phyloP scores from a whole-genome alignment of 306 rosid species.

The Lagenaria siceraria region DNA sequence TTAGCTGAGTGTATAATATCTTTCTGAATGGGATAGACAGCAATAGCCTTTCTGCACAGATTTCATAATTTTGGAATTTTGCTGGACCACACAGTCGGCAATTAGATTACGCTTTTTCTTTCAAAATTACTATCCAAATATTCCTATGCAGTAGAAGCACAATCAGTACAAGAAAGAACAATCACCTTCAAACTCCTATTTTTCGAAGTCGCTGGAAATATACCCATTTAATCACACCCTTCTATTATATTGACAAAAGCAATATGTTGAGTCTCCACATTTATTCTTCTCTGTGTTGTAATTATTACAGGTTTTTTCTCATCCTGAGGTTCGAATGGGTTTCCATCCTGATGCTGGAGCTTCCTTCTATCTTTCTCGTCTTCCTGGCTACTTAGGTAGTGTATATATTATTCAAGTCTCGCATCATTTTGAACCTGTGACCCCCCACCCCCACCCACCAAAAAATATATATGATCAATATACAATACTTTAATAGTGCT shows the following conservation, averaged over 20 bases:
- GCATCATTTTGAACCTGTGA: neutral
- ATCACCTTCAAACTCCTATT: neutral
- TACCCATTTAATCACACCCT: neutral
- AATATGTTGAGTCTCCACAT: neutral
- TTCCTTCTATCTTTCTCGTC: slow-evolving; percentile 78
- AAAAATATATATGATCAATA: neutral
- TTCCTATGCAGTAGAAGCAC: neutral
- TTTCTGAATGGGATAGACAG: neutral
- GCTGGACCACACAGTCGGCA: neutral
- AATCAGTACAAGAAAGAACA: neutral
- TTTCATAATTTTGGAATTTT: neutral
- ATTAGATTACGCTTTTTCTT: neutral
- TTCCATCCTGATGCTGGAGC: slow-evolving; percentile 99
- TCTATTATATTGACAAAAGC: neutral
- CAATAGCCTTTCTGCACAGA: neutral
- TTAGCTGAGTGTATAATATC: neutral
- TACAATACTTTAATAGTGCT: neutral
- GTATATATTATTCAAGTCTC: slow-evolving; percentile 2
- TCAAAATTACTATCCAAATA: neutral
- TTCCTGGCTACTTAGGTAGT: slow-evolving; percentile 89
- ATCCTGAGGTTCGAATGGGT: slow-evolving; percentile 91
- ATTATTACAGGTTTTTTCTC: slow-evolving; percentile 48
- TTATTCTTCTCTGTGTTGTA: neutral
- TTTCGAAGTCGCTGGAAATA: neutral
- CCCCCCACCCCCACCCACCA: neutral